Conservation (phyloP, 1,284 basidiomycete species). For the Fomitopsis schrenkii region DNA sequence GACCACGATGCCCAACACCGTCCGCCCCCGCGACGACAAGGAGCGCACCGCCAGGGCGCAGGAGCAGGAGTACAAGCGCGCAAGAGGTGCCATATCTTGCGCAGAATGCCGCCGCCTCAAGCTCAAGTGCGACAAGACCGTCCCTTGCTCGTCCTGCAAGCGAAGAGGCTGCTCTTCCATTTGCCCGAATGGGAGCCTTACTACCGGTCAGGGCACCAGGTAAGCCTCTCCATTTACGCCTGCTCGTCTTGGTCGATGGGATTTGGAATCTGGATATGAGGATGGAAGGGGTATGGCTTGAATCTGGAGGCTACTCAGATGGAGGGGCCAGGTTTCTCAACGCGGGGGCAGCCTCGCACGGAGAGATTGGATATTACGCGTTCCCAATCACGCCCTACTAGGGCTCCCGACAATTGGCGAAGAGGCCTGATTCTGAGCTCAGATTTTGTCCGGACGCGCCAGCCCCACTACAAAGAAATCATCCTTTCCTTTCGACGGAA, state of each 20-base stretch:
- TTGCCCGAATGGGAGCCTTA: conserved; percentile 59
- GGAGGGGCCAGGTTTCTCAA: no score
- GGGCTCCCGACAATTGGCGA: no score
- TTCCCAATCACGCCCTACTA: no score
- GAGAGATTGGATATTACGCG: no score
- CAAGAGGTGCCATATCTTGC: conserved; percentile 67
- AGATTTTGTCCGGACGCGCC: no score
- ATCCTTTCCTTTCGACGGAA: no score
- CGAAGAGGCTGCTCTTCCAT: conserved; percentile 63
- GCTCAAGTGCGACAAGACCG: conserved; percentile 46
- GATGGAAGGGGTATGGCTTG: no score
- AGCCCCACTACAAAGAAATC: no score
- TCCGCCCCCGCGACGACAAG: conserved; percentile 30
- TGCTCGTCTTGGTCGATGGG: neutral
- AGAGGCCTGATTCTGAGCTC: no score
- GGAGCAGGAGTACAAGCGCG: conserved; percentile 57
- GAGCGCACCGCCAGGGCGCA: conserved; percentile 42
- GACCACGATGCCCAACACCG: conserved; percentile 2
- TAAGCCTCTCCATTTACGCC: conserved; percentile 22
- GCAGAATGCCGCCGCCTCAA: conserved; percentile 66
- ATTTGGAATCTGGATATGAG: neutral
- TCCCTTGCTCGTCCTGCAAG: conserved; percentile 73
- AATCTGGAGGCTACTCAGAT: no score
- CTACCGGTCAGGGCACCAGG: conserved; percentile 68
- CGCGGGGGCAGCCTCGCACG: no score